A percentile compares a stretch with the other conserved stretches of the same genome.
Conservation (phyloP, 352 stramenopile species). For the Phytophthora kernoviae region DNA sequence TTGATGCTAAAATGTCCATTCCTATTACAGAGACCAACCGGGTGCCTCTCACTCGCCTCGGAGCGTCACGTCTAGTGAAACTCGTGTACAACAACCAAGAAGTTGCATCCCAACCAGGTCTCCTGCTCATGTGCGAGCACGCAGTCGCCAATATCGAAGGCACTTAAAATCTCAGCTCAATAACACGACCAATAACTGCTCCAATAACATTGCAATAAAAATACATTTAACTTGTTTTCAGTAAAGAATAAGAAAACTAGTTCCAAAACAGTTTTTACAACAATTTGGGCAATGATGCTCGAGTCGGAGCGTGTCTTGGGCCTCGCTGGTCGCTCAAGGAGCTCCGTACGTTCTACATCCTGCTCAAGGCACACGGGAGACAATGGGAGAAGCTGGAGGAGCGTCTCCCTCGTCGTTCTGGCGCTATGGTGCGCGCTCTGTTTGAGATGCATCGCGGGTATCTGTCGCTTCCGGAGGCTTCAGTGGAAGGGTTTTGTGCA, state of each 20-base stretch:
- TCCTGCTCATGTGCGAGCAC: constrained; percentile 61
- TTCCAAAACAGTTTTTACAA: too few relatives aligned
- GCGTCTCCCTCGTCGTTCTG: constrained; percentile 50
- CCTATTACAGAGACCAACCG: constrained; percentile 45
- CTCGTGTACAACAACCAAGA: constrained; percentile 61
- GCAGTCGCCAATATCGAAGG: constrained; percentile 63
- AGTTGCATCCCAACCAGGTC: constrained; percentile 28
- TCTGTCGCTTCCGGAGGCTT: constrained; percentile 66
- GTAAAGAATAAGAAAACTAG: too few relatives aligned
- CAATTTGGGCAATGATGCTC: constrained; percentile 1
- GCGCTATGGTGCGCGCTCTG: constrained; percentile 64
- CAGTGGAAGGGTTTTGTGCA: constrained; percentile 70
- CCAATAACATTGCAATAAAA: too few relatives aligned
- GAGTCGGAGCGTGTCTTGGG: constrained; percentile 33
- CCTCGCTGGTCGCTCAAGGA: constrained; percentile 67
- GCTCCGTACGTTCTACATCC: constrained; percentile 71
- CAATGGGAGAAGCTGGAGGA: constrained; percentile 61
- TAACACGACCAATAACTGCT: not conserved
- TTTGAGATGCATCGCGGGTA: constrained; percentile 76
- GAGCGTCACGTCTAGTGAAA: constrained; percentile 56
- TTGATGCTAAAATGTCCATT: not conserved
- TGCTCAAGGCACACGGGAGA: constrained; percentile 54
- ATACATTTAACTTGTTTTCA: not conserved
- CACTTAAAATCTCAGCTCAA: constrained; percentile 36
- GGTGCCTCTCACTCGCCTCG: constrained; percentile 57